Base-by-base conservation (phyloP, 148 eudicot genomes). In the Camellia granthamiana region DNA sequence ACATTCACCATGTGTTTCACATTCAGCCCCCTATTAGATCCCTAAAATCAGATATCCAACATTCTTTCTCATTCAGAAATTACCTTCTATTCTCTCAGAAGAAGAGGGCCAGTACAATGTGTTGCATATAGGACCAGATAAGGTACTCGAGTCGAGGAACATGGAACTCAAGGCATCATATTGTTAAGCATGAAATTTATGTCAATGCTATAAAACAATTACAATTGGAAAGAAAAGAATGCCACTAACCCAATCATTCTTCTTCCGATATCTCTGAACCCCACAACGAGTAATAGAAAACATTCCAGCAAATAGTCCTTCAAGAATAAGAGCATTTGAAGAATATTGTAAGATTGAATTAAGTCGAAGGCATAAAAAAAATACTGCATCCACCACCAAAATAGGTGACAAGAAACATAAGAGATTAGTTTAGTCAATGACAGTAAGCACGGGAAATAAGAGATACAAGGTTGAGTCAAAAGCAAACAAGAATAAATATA, bases 241-340 rank as follows among this genome's bases (percentile, higher is more conserved):
- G 75, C 46, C 72, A 87, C 97, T 89, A 76, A 95, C 98, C 98
- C 94, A 83, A 69, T 95, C 97, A 52, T 85, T 83, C 84, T 83
- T 71, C 60, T 89, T 83, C 64, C 97, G 96, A 82, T 90, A 90
- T 70, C 88, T 89, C 89, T 89, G 92, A 68, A 93, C 73, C 46
- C 92, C 93, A 86, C 98, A 95, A 59, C 90, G 88, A 78, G 97
- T 86, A 49, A 85, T 75, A 68, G 94, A 79, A 84, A 93, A 93
- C 41, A 93, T 75, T 77, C 94, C 98, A 52, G 92, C 96, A 86
- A 93, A 90, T 38, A 88, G 47, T 51, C 97, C 98, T 95, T 76
- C 59, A 76, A 65, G 63, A 55, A 52, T 69, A 68, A 72, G 69
- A 49, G 21, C 16, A 63, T 62, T n/a, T 1, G 6, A 59, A 14